Percentiles rank a stretch among this genome's conserved stretches.
phyloP scores from a whole-genome alignment of 805 yeast genomes.

The Zygotorulaspora danielsina region DNA sequence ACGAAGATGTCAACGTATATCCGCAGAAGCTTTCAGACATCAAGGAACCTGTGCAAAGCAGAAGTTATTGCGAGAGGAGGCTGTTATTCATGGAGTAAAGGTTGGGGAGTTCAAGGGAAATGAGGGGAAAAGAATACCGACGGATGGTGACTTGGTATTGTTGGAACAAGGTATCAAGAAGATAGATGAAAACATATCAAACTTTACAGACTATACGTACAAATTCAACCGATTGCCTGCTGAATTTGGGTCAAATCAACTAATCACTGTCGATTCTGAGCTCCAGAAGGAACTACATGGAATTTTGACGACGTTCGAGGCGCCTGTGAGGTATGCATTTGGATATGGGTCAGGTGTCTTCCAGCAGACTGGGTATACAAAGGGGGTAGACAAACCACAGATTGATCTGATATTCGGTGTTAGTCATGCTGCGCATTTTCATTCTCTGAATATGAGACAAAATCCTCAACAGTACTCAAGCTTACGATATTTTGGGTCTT shows the following conservation, averaged over 20 bases:
- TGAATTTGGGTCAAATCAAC: conserved; percentile 57
- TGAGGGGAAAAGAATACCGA: not conserved
- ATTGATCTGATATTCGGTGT: conserved; percentile 85
- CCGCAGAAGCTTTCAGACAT: not conserved
- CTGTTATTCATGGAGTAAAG: conserved; percentile 6
- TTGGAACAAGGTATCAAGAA: conserved; percentile 29
- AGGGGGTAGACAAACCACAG: conserved; percentile 51
- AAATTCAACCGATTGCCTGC: conserved; percentile 47
- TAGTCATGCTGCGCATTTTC: conserved; percentile 71
- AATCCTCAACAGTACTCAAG: conserved; percentile 76
- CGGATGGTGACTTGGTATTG: conserved; percentile 16
- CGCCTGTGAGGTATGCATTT: conserved; percentile 74
- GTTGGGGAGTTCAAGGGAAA: not conserved
- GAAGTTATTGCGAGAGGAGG: conserved; percentile 2
- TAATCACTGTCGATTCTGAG: conserved; percentile 43
- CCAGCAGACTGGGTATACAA: conserved; percentile 56
- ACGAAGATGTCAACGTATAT: not conserved
- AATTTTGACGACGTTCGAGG: conserved; percentile 54
- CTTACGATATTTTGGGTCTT: conserved; percentile 55
- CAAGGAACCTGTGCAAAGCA: conserved; percentile 8
- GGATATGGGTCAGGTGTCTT: conserved; percentile 97
- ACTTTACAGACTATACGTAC: conserved; percentile 27
- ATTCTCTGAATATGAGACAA: conserved; percentile 60
- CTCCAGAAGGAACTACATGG: conserved; percentile 44
- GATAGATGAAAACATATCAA: conserved; percentile 24